Base-by-base conservation (phyloP, 768 basidiomycete genomes). In the Lenzites betulinus region DNA sequence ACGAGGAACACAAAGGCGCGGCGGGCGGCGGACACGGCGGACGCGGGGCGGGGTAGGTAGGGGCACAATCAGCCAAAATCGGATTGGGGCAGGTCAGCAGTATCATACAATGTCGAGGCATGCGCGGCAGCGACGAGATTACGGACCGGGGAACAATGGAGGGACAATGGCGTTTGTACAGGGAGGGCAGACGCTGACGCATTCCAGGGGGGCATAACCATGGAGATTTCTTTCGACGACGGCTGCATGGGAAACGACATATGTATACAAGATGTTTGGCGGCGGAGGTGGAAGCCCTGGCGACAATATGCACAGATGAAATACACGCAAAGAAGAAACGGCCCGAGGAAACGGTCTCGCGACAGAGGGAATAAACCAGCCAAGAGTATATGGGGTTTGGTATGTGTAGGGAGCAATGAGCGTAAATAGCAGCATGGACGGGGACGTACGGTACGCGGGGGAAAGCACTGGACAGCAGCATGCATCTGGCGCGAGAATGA, bases 401-500 rank as follows among this genome's bases (percentile, higher is more conserved):
- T 63, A 59, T 59, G 46, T 51, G 53, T 57, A 50, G n/a, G 22
- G 47, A 47, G 38, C 39, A 42, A 28, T 35, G 54, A 51, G 48
- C 9, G 47, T 18, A 48, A 39, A 51, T 43, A 54, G 33, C 33
- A 55, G 35, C 43, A 50, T 26, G 54, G 38, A 43, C 53, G 48
- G 23, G 9, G 54, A 36, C 50, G 51, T 57, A 53, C 51, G 51
- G 30, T 41, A 57, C 50, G 60, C 51, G 38, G 36, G 25, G 15
- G 48, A 54, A 20, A 57, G 57, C 57, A 60, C 35, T 47, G 59
- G 35, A 22, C 25, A 47, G 8, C 12, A 30, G 28, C 41, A 47
- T 33, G 38, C 23, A 47, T 47, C 56, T 61, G 43, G 13, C 9
- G 44, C 15, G 26, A 4, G 51, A 41, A 52, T 78, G 66, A 79